Conservation (phyloP, 441 rosid genomes). For the Breynia disticha region DNA sequence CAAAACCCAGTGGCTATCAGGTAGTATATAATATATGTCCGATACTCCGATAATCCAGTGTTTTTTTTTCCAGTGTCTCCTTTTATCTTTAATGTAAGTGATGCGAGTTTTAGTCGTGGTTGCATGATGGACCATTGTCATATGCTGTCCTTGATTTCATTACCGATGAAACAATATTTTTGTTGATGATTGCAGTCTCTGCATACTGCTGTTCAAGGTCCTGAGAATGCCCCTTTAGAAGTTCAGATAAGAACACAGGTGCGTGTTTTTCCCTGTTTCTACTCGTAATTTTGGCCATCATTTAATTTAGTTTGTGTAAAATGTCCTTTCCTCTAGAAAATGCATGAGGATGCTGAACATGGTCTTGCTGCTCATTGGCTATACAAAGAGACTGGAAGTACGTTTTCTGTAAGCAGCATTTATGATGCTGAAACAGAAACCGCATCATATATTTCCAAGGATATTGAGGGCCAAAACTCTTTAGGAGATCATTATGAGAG, state of each 20-base stretch:
- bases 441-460: conserved; percentile 32
- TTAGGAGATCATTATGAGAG: conserved; percentile 33
- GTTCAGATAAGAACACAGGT: conserved; percentile 86
- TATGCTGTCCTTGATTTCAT: too few relatives aligned
- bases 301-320: conserved; percentile 7
- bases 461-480: conserved; percentile 27
- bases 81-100: too few relatives aligned
- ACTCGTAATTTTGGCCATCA: background rate
- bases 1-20: conserved; percentile 81
- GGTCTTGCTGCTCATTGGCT: conserved; percentile 89
- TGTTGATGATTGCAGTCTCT: conserved; percentile 46
- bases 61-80: too few relatives aligned
- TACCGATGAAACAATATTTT: conserved; percentile 1
- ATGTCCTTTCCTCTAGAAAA: conserved; percentile 29
- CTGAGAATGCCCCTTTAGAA: conserved; percentile 64
- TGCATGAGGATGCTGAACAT: conserved; percentile 77
- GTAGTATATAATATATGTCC: conserved; percentile 23
- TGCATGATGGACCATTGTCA: too few relatives aligned
- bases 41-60: too few relatives aligned
- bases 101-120: too few relatives aligned
- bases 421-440: conserved; percentile 41
- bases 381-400: conserved; percentile 58
- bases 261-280: conserved; percentile 8
- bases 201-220: conserved; percentile 72
- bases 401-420: conserved; percentile 25